phyloP scores from a whole-genome alignment of 495 filamentous ascomycete species.

The Thozetella sp. region DNA sequence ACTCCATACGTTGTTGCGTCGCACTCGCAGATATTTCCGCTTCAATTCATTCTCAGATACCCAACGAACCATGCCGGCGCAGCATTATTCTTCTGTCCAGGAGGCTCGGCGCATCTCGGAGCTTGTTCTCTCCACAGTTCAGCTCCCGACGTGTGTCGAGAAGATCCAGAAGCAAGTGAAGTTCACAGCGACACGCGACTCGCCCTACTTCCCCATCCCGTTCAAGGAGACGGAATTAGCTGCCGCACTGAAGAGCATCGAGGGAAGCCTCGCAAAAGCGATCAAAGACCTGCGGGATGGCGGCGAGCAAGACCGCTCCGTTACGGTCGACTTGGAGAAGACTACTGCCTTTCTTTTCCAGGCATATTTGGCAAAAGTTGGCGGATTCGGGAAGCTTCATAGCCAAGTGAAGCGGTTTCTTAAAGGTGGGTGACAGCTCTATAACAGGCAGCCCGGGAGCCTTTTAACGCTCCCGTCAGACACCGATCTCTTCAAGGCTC shows the following conservation, averaged over 20 bases:
- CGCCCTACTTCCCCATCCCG: no score
- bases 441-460: slow-evolving; percentile 1
- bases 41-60: no score
- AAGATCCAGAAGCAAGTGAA: not conserved
- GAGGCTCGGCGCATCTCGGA: not conserved
- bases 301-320: no score
- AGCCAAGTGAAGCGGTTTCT: slow-evolving; percentile 60
- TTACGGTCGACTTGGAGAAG: slow-evolving; percentile 64
- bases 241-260: no score
- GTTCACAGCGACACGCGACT: not conserved
- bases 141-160: not conserved
- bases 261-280: no score
- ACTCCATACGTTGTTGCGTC: no score
- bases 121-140: not conserved
- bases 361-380: slow-evolving; percentile 71
- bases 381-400: slow-evolving; percentile 67
- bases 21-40: no score
- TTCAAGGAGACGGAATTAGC: no score
- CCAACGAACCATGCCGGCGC: not conserved
- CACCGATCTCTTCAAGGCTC: slow-evolving; percentile 69
- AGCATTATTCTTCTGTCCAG: not conserved
- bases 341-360: slow-evolving; percentile 70
- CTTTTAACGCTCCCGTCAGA: no score
- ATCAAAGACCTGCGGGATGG: no score
- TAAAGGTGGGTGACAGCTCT: no score